These are phyloP conservation scores for Crucibulum cyathiforme DNA, from an alignment of 1,284 basidiomycete genomes.

Conservation along the genomic window DNA sequence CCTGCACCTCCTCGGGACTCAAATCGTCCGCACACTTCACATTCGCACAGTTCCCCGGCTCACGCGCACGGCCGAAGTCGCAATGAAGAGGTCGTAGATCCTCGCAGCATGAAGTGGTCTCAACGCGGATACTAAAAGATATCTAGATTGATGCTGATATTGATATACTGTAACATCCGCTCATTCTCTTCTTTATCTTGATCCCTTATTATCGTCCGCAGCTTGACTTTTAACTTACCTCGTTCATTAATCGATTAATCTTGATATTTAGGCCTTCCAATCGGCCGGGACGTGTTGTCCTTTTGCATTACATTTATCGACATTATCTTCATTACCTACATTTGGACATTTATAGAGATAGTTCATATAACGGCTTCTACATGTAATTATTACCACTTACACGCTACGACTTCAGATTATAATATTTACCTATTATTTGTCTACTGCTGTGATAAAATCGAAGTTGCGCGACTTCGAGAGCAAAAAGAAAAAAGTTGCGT, in stretches of 20 bases:
- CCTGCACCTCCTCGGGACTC: constrained; percentile 28
- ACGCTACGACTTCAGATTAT: too few relatives aligned
- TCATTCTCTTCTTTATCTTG: constrained; percentile 40
- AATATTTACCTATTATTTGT: too few relatives aligned
- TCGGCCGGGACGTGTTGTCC: constrained; percentile 24
- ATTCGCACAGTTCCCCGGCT: constrained; percentile 24
- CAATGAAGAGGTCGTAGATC: constrained; percentile 45
- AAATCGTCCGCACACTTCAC: constrained; percentile 35
- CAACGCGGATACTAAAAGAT: constrained; percentile 45
- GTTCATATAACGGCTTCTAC: too few relatives aligned
- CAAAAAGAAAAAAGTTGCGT: constrained; percentile 4
- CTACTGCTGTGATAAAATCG: too few relatives aligned
- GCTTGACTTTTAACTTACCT: constrained; percentile 39
- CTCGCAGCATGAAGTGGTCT: constrained; percentile 49
- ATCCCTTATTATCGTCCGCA: constrained; percentile 34
- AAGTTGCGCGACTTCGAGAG: neutral
- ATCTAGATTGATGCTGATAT: constrained; percentile 16
- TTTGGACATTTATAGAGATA: too few relatives aligned
- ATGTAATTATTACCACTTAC: too few relatives aligned
- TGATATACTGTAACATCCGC: constrained; percentile 43
- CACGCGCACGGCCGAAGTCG: constrained; percentile 37
- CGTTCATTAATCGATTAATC: constrained; percentile 45
- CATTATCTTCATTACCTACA: neutral
- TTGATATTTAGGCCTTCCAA: constrained; percentile 35
- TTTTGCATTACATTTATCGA: neutral